These are phyloP conservation scores for Plasmodium yoelii DNA, from an alignment of 169 alveolate genomes.

Conservation along the genomic window DNA sequence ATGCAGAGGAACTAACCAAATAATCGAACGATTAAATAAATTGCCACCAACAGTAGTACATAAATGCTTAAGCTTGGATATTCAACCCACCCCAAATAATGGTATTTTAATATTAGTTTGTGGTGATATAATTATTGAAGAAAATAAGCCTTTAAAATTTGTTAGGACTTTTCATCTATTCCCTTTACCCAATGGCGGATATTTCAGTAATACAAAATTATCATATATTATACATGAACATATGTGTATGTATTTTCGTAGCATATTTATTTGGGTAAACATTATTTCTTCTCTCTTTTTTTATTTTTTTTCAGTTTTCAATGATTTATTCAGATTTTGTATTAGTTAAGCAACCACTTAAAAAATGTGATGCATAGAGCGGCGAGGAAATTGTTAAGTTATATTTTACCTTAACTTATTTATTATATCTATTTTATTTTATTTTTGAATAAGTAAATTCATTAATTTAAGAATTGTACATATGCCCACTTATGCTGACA, in stretches of 20 bases:
- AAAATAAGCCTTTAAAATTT: constrained; percentile 87
- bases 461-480: constrained; percentile 12
- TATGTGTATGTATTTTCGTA: not conserved
- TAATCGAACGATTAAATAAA: constrained; percentile 66
- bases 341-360: constrained; percentile 76
- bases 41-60: constrained; percentile 80
- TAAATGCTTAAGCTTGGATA: constrained; percentile 83
- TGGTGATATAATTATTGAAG: constrained; percentile 87
- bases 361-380: not conserved
- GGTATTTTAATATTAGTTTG: constrained; percentile 86
- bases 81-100: constrained; percentile 87
- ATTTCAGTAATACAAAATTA: constrained; percentile 38
- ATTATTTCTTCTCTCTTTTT: not conserved
- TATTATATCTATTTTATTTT: constrained; percentile 2
- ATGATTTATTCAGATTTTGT: constrained; percentile 87
- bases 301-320: constrained; percentile 78
- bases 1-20: constrained; percentile 71
- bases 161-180: constrained; percentile 84
- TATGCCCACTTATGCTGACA: not conserved
- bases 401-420: not conserved
- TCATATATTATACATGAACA: not conserved
- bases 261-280: not conserved
- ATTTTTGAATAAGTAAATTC: constrained; percentile 36
- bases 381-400: not conserved
- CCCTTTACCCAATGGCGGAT: constrained; percentile 86